Evolutionary conservation across 2,329 filamentous ascomycete species (phyloP), one percentile per base, ranked within the genome.

Genomic region (Elsinoe australis): DNA sequence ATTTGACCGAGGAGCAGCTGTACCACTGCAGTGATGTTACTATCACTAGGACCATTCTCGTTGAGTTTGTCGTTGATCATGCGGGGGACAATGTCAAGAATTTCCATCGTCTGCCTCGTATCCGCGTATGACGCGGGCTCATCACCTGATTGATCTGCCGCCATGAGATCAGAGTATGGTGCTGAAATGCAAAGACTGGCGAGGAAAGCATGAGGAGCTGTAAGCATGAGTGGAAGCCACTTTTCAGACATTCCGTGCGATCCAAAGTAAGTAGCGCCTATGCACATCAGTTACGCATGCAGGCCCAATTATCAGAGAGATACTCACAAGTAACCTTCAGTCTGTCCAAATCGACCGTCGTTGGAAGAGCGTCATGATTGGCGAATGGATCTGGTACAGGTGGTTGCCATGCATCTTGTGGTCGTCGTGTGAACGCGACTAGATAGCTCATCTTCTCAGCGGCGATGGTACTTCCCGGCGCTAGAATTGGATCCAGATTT

Each of bases 101-200:
- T 45, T 7, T 35, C 39, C 22, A 49, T 29, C 32, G 51, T 51
- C 22, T 51, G 38, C 21, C 41, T 24, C 26, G 46, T 14, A 10
- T 49, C 49, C 6, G 26, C 17, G 26, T 44, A 44, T 19, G 9
- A 14, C 3, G 39, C 24, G 2, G 21, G 28, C 10, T 44, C 24
- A 21, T 29, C 39, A n/a, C 39, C 39, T 18, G 38, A 44, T 2
- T 44, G 29, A 9, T 33, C 36, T 41, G 54, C 53, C n/a, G 52
- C 52, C 59, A 64, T 64, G 18, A 61, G 56, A 31, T 63, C 61
- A 10, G 61, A 56, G 26, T 64, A 59, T 2, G 60, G 58, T 9
- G 61, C 53, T 2, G 61, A 61, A 9, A 62, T 58, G 46, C 57
- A 60, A 1, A 64, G 51, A 5, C 59, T 63, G 48, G 58, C 61